Conservation (phyloP, 2,329 filamentous ascomycete genomes). For the Cercospora sesami region DNA sequence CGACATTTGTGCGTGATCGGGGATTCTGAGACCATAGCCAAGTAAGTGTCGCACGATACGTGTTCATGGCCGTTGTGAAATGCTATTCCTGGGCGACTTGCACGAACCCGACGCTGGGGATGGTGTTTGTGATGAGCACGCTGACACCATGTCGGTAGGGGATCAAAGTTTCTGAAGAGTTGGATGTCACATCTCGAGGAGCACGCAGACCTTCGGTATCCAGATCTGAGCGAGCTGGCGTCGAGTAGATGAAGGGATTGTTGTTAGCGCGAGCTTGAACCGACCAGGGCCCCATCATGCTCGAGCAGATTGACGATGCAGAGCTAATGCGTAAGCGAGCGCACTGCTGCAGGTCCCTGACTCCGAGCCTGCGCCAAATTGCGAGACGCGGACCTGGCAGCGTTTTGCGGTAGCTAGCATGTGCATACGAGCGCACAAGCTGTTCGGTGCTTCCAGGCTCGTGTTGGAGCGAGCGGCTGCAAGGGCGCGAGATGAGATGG, state of each 20-base stretch:
- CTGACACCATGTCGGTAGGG: slow-evolving; percentile 53
- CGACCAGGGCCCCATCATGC: background rate
- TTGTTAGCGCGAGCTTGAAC: background rate
- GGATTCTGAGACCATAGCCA: slow-evolving; percentile 88
- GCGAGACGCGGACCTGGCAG: background rate
- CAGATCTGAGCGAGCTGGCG: slow-evolving; percentile 59
- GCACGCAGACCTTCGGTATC: slow-evolving; percentile 84
- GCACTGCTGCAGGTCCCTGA: slow-evolving; percentile 10
- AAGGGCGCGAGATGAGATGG: background rate
- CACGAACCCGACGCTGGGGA: background rate
- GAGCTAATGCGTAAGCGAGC: slow-evolving; percentile 1
- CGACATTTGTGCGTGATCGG: slow-evolving; percentile 87
- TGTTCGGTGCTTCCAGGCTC: background rate
- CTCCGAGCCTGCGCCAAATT: background rate
- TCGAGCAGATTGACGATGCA: slow-evolving; percentile 1
- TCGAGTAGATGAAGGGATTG: slow-evolving; percentile 3
- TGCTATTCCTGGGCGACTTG: background rate
- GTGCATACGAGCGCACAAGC: background rate
- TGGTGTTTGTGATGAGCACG: background rate
- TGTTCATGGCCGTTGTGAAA: background rate
- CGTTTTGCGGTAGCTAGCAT: background rate
- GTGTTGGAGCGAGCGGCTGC: background rate
- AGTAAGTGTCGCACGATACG: slow-evolving; percentile 58
- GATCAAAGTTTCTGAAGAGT: slow-evolving; percentile 77
- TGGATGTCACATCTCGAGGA: slow-evolving; percentile 95